These are phyloP conservation scores for Citrus sp. DNA, from an alignment of 345 rosid genomes.

Conservation along the genomic window DNA sequence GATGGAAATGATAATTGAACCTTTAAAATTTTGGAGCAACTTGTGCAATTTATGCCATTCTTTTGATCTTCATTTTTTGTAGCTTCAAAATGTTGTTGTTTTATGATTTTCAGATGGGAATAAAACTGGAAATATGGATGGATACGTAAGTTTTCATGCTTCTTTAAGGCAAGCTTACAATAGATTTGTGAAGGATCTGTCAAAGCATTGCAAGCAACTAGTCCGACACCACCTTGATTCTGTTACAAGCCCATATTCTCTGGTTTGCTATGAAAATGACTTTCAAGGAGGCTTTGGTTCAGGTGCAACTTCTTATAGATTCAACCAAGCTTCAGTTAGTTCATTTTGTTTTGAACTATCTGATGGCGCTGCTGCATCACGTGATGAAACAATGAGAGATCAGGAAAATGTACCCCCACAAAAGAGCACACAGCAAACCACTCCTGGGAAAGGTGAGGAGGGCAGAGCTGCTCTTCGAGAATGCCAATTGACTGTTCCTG, in stretches of 20 bases:
- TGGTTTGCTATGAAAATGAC: constrained; percentile 77
- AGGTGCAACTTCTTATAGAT: constrained; percentile 27
- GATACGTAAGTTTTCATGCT: constrained; percentile 87
- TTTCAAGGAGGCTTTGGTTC: constrained; percentile 60
- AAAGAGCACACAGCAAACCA: constrained; percentile 55
- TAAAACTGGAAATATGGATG: constrained; percentile 72
- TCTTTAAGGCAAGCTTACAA: constrained; percentile 72
- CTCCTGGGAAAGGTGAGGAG: constrained; percentile 70
- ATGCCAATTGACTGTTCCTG: constrained; percentile 82
- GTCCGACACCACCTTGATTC: constrained; percentile 95
- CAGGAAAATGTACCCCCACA: constrained; percentile 88
- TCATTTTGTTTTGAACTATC: constrained; percentile 77
- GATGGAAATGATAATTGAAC: not conserved
- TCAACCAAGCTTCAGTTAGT: constrained; percentile 49
- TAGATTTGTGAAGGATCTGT: constrained; percentile 68
- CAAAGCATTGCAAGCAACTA: constrained; percentile 86
- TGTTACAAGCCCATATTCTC: constrained; percentile 91
- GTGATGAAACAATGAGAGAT: constrained; percentile 53
- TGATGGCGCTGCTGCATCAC: constrained; percentile 37
- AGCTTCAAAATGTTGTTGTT: not conserved
- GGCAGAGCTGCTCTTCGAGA: constrained; percentile 59
- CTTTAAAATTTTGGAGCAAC: not conserved
- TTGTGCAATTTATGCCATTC: not conserved
- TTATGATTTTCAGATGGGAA: constrained; percentile 51
- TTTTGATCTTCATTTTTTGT: not conserved